Evolutionary conservation across 2,329 filamentous ascomycete species (phyloP).

Genomic region (Aspergillus melleus): DNA sequence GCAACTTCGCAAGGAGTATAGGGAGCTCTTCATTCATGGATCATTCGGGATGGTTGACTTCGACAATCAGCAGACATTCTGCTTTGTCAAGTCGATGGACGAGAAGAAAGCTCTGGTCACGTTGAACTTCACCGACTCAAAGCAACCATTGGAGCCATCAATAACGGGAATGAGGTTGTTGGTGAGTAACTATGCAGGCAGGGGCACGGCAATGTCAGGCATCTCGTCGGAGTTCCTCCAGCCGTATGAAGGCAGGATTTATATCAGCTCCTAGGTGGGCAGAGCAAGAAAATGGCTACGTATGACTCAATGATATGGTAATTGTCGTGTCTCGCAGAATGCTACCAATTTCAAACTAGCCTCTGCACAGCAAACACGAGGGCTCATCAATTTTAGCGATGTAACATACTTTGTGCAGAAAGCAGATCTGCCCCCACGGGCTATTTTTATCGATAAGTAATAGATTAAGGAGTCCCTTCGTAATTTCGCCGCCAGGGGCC

Average conservation of each 20-base stretch:
- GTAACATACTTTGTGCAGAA: neutral
- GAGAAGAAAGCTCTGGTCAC: conserved; percentile 17
- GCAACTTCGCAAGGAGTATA: conserved; percentile 55
- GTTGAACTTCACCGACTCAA: conserved; percentile 18
- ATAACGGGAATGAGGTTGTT: conserved; percentile 17
- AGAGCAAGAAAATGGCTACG: too few relatives aligned
- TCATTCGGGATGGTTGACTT: conserved; percentile 22
- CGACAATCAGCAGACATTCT: conserved; percentile 23
- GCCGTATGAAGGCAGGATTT: conserved; percentile 25
- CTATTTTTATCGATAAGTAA: neutral
- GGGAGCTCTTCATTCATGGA: conserved; percentile 51
- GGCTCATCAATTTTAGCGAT: neutral
- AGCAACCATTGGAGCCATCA: neutral
- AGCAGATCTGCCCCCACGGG: neutral
- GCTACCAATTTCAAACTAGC: neutral
- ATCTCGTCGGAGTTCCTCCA: conserved; percentile 3
- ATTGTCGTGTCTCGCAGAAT: neutral
- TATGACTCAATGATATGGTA: too few relatives aligned
- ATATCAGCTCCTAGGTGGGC: conserved; percentile 5
- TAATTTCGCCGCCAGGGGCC: neutral
- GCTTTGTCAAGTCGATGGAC: conserved; percentile 20
- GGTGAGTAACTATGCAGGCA: conserved; percentile 16
- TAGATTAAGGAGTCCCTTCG: neutral
- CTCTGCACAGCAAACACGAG: neutral
- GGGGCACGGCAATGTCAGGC: too few relatives aligned